Conservation (phyloP, 176 grass and related monocot genomes). For the Bromus sterilis region DNA sequence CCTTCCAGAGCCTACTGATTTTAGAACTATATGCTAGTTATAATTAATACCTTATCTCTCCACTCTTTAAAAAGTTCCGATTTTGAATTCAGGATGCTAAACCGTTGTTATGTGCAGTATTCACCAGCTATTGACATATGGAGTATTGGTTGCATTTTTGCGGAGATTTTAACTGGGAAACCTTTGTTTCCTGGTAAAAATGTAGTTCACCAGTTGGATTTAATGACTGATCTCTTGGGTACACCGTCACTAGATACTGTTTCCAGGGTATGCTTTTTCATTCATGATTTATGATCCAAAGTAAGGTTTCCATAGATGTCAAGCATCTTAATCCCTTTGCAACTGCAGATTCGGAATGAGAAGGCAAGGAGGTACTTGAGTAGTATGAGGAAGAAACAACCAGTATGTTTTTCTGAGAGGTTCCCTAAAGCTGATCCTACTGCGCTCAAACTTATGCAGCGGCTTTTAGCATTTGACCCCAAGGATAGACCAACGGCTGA, state of each 20-base stretch:
- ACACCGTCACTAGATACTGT: slow-evolving; percentile 76
- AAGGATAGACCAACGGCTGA: slow-evolving; percentile 92
- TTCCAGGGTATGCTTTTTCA: slow-evolving; percentile 54
- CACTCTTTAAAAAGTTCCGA: background rate
- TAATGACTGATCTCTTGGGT: slow-evolving; percentile 98
- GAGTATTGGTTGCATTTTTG: slow-evolving; percentile 99
- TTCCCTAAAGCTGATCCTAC: slow-evolving; percentile 88
- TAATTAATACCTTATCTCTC: slow-evolving; percentile 1
- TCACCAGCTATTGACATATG: slow-evolving; percentile 98
- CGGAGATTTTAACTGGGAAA: slow-evolving; percentile 85
- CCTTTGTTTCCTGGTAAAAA: slow-evolving; percentile 99
- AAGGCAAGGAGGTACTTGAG: slow-evolving; percentile 91
- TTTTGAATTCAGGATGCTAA: slow-evolving; percentile 15
- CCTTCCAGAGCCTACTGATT: background rate
- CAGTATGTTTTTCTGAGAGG: slow-evolving; percentile 72
- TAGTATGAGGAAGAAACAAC: slow-evolving; percentile 77
- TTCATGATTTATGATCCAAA: slow-evolving; percentile 10
- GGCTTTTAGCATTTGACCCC: slow-evolving; percentile 91
- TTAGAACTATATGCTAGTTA: slow-evolving; percentile 1
- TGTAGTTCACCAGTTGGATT: slow-evolving; percentile 98
- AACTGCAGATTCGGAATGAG: slow-evolving; percentile 83
- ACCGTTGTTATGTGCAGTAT: slow-evolving; percentile 64
- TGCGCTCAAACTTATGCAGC: slow-evolving; percentile 77
- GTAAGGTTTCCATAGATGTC: slow-evolving; percentile 13
- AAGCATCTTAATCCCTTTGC: slow-evolving; percentile 19